These are phyloP conservation scores for Sequoiadendron giganteum DNA, from an alignment of 75 land plant genomes.

Conservation along the genomic window DNA sequence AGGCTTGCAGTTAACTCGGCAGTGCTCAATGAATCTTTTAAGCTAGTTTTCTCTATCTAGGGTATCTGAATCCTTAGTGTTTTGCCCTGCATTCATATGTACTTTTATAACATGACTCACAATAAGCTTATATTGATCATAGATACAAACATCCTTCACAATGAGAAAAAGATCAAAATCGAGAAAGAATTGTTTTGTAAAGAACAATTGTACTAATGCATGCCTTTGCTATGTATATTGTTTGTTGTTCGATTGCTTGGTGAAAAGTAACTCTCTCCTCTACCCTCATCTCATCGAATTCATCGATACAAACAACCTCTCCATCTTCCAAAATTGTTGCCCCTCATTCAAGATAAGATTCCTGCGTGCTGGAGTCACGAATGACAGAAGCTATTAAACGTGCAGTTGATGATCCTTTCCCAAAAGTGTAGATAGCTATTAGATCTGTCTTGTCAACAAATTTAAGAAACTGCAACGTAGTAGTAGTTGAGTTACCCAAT, in stretches of 20 bases:
- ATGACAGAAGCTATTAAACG: conserved; percentile 95
- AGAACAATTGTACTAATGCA: conserved; percentile 97
- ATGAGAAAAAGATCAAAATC: conserved; percentile 97
- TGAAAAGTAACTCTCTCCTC: conserved; percentile 98
- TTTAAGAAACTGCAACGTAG: no score
- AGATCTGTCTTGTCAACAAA: no score
- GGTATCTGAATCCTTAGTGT: conserved; percentile 34
- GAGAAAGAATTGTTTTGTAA: conserved; percentile 90
- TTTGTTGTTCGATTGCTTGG: conserved; percentile 98
- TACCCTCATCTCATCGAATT: conserved; percentile 96
- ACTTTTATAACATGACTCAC: conserved; percentile 91
- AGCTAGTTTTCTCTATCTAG: conserved; percentile 86
- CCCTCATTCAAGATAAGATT: conserved; percentile 69
- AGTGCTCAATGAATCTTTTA: conserved; percentile 88
- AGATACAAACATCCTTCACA: conserved; percentile 85
- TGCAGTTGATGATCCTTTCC: conserved; percentile 45
- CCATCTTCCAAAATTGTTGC: conserved; percentile 99
- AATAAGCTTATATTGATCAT: conserved; percentile 86
- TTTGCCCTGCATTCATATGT: conserved; percentile 75
- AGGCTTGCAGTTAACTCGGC: conserved; percentile 61
- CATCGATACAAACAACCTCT: conserved; percentile 85
- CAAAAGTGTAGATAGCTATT: no score
- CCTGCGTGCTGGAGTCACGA: conserved; percentile 54
- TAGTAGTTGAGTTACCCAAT: no score
- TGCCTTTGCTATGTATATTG: conserved; percentile 96